These are phyloP conservation scores for Amphichorda felina DNA, from an alignment of 2,329 filamentous ascomycete species.

Conservation along the genomic window DNA sequence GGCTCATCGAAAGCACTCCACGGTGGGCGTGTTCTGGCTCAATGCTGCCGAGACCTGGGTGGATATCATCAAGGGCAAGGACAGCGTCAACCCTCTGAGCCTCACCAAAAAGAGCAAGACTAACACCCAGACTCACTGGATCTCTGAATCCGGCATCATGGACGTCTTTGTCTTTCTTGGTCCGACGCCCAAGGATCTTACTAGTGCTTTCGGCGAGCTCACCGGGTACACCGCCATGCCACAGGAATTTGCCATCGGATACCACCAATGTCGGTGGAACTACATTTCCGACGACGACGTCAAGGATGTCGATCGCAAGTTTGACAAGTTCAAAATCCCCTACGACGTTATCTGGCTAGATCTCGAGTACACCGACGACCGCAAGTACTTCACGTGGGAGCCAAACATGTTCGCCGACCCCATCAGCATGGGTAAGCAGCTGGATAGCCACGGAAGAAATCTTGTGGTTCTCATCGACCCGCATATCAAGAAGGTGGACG, in stretches of 20 bases:
- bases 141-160: conserved; percentile 80
- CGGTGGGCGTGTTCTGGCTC: conserved; percentile 93
- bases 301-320: conserved; percentile 89
- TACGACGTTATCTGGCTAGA: conserved; percentile 99
- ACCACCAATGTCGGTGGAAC: conserved; percentile 98
- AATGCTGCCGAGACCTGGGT: conserved; percentile 97
- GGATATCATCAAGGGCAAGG: conserved; percentile 75
- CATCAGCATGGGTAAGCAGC: conserved; percentile 74
- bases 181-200: conserved; percentile 71
- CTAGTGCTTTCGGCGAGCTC: conserved; percentile 73
- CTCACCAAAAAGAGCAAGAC: conserved; percentile 58
- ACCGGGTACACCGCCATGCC: conserved; percentile 88
- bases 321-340: conserved; percentile 89
- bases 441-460: conserved; percentile 77
- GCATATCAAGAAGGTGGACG: conserved; percentile 86
- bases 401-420: conserved; percentile 78
- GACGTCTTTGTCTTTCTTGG: conserved; percentile 94
- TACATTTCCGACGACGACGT: conserved; percentile 96
- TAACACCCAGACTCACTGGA: conserved; percentile 88
- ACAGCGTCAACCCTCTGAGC: conserved; percentile 62
- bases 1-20: conserved; percentile 85
- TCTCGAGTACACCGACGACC: conserved; percentile 92
- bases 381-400: conserved; percentile 98
- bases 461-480: conserved; percentile 93
- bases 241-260: conserved; percentile 82